A percentile compares a stretch with the other conserved stretches of the same genome.
Evolutionary conservation across 352 stramenopile species (phyloP).

Genomic region (Blastocystis sp.): DNA sequence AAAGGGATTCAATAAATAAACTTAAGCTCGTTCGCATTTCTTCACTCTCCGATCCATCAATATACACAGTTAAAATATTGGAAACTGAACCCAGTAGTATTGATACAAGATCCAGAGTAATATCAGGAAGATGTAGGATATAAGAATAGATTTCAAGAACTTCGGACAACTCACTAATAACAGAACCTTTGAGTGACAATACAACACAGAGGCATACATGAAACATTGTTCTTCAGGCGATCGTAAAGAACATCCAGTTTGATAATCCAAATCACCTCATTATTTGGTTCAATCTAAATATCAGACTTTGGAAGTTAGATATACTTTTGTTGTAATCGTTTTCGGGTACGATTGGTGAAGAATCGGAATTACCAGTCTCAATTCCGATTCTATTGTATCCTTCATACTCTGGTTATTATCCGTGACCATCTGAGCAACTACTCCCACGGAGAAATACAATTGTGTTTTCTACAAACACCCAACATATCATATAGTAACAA

Average conservation of each 20-base stretch:
- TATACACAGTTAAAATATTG: too few relatives aligned
- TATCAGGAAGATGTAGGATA: constrained; percentile 27
- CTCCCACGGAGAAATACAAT: not conserved
- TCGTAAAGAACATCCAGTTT: constrained; percentile 48
- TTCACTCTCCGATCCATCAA: not conserved
- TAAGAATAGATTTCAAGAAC: constrained; percentile 43
- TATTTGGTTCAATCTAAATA: constrained; percentile 10
- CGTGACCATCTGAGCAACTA: not conserved
- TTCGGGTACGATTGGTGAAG: constrained; percentile 14
- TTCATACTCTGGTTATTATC: not conserved
- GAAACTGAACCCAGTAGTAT: not conserved
- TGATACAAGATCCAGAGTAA: constrained; percentile 5
- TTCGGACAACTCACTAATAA: not conserved
- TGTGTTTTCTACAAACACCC: constrained; percentile 5
- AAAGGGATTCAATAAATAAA: constrained; percentile 24
- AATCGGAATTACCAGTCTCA: not conserved
- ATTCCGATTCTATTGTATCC: not conserved
- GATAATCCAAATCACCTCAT: not conserved
- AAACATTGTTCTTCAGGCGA: not conserved
- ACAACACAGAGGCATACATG: not conserved
- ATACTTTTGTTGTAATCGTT: not conserved
- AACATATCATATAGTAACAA: constrained; percentile 1
- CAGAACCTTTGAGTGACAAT: not conserved
- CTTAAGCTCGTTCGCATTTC: not conserved
- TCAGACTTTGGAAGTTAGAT: not conserved